Evolutionary conservation across 2,329 filamentous ascomycete species (phyloP), one percentile per base, ranked within the genome.

Genomic region (Byssochlamys sp.): DNA sequence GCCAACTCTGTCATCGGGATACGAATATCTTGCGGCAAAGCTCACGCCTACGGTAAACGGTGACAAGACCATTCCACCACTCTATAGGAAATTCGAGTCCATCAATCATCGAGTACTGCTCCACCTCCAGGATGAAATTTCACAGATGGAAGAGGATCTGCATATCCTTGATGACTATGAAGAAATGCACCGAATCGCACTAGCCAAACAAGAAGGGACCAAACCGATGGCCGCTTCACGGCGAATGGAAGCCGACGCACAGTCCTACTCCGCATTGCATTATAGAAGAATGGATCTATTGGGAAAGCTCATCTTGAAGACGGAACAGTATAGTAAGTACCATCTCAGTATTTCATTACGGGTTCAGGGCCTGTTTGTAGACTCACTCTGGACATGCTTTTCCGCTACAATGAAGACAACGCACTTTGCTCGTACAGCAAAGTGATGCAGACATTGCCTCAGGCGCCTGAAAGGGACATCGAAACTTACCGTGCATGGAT

Each of bases 121-220:
- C 0, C 86, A 94, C 61, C 78, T 95, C 14, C 91, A 96, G 71
- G 90, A 95, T 67, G 90, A 95, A 69, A 83, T 96, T 19, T 79
- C 80, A 29, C 87, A 92, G 65, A 77, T 95, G 39, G 91, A 96
- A 71, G 86, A 90, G 65, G 84, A 91, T 58, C 80, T 96, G 0
- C 81, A 83, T 19, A 77, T 79, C 0, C 73, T 94, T 0, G 91
- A 96, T 57, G 79, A 83, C 60, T 76, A 77, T 49, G 78, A 83
- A 54, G 70, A 71, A 58, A 71, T 71, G 60, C 69, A 73, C 55
- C 68, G 68, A 48, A 59, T 65, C 53, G 63, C 63, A 33, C 67
- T 67, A 55, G 70, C 65, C 48, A 70, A 67, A 58, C 69, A 67
- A 56, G 68, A 68, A 61, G 71, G 67, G 56, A 69, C 60, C 2